Conservation (phyloP, 306 rosid species). For the Cajanus cajan region DNA sequence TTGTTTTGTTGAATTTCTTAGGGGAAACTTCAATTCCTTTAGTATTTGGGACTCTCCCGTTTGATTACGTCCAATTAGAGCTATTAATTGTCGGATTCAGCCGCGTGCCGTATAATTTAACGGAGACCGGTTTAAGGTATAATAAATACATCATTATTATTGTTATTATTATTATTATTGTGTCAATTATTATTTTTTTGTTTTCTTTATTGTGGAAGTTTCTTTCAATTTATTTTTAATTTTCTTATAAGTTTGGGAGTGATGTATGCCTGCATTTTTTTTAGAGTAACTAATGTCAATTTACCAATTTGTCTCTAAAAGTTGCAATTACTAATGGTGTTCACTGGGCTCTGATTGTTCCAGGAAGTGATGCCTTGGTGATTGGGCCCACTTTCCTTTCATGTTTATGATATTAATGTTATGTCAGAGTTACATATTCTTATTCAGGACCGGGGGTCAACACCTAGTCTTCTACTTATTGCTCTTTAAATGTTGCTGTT, state of each 20-base stretch:
- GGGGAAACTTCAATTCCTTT: constrained; percentile 34
- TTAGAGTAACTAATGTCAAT: background rate
- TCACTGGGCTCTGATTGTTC: background rate
- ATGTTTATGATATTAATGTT: background rate
- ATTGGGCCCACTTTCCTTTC: constrained; percentile 7
- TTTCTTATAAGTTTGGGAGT: background rate
- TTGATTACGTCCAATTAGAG: constrained; percentile 13
- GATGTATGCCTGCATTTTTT: background rate
- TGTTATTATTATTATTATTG: background rate
- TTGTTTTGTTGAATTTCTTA: constrained; percentile 33
- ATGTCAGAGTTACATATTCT: constrained; percentile 9
- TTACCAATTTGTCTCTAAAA: constrained; percentile 34
- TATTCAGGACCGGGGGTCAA: background rate
- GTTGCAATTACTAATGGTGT: background rate
- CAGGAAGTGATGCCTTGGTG: background rate
- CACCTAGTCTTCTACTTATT: background rate
- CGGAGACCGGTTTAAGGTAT: constrained; percentile 44
- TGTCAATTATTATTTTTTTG: background rate
- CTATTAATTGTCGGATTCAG: constrained; percentile 26
- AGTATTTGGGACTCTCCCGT: background rate
- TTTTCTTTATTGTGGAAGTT: background rate
- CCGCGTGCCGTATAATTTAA: constrained; percentile 27
- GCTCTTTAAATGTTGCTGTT: background rate
- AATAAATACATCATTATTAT: background rate
- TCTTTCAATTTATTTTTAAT: background rate